Evolutionary conservation across 176 grass and related monocot species (phyloP).

Genomic region (Tillandsia fasciculata): DNA sequence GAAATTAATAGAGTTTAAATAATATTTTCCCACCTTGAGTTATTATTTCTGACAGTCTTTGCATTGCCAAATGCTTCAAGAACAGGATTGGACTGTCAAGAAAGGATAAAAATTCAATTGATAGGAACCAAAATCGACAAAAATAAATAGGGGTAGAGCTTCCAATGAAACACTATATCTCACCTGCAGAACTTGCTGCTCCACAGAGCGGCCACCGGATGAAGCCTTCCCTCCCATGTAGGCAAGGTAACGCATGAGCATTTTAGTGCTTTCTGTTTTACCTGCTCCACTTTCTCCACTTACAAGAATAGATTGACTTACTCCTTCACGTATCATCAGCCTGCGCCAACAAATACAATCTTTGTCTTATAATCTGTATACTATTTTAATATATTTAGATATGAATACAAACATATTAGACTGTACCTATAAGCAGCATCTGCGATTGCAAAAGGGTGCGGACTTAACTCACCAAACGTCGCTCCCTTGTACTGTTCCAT

Average conservation of each 20-base stretch:
- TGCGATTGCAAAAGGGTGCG: conserved; percentile 89
- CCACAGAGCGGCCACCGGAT: conserved; percentile 64
- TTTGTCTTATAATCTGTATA: background rate
- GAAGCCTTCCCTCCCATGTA: conserved; percentile 81
- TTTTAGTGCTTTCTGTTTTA: conserved; percentile 97
- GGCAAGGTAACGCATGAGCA: conserved; percentile 98
- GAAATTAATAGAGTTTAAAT: background rate
- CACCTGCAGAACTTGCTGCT: conserved; percentile 95
- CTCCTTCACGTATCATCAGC: conserved; percentile 63
- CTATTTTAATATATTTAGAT: conserved; percentile 11
- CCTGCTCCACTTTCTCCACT: conserved; percentile 98
- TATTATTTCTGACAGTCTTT: conserved; percentile 97
- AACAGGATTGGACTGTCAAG: conserved; percentile 81
- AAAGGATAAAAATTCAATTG: conserved; percentile 20
- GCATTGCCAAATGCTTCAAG: conserved; percentile 99
- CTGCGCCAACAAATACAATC: conserved; percentile 25
- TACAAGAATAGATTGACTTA: conserved; percentile 80
- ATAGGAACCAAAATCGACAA: background rate
- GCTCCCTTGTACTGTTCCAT: conserved; percentile 94
- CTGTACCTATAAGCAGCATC: conserved; percentile 92
- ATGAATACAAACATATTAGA: conserved; percentile 29
- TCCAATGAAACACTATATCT: conserved; percentile 8
- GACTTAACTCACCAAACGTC: conserved; percentile 65
- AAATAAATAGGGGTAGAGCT: conserved; percentile 9
- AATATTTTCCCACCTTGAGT: conserved; percentile 53